Evolutionary conservation across 2,329 filamentous ascomycete genomes (phyloP), one percentile per base, ranked within the genome.

Genomic region (Corniculantispora saksenae): DNA sequence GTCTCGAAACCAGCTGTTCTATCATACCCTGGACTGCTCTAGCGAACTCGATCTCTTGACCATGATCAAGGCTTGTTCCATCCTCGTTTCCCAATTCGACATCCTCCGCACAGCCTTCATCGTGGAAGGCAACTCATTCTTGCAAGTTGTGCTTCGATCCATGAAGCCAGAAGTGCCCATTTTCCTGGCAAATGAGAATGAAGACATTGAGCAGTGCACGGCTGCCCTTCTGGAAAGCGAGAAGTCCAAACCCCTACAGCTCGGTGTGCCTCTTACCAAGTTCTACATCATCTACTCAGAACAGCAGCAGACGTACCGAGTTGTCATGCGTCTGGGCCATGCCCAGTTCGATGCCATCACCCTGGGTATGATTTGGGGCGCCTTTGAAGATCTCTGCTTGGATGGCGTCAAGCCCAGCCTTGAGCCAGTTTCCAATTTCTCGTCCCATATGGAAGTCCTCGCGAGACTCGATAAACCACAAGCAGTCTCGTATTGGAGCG

Each of bases 301-400:
- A 21, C 3, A 48, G 25, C 61, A 47, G n/a, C 61, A 56, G 10
- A 55, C 13, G 29, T 48, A 47, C 53, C 40, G 51, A 27, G 40
- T 63, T 3, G 23, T 63, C 7, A 35, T 63, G 43, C 45, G 55
- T 13, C 47, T 63, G 9, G 58, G 57, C 7, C 82, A 84, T 66
- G 78, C 78, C 17, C 71, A 83, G 0, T 84, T 84, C 63, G 82
- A 84, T 58, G 82, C 82, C 27, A 83, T 82, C 80, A 80, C 77
- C 1, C 78, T 82, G 77, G 77, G 77, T 5, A 69, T 81, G 8
- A 60, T 68, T 2, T 56, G 64, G 43, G 48, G 61, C 4, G n/a
- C 61, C 4, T 57, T 68, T 5, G 45, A 53, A 23, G 45, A 57
- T 25, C 47, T 54, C 8, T 67, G 64, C 38, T 32, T 56, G 43